These are phyloP conservation scores for Cordyceps farinosa DNA, from an alignment of 2,329 filamentous ascomycete genomes.

Conservation along the genomic window DNA sequence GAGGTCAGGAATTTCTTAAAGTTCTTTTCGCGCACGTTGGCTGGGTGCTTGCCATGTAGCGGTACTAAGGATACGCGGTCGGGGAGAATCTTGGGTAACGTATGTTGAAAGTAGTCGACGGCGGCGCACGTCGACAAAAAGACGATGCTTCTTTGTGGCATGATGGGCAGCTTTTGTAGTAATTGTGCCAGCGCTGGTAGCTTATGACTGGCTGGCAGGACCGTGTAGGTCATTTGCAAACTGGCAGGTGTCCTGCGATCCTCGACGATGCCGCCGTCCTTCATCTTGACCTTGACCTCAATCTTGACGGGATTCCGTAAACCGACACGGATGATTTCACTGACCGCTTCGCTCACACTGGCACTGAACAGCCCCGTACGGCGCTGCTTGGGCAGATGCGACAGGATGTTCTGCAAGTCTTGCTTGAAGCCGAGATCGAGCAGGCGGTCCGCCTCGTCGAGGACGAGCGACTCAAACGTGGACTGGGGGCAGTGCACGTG, in stretches of 20 bases:
- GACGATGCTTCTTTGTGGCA: constrained; percentile 80
- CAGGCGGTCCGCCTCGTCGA: constrained; percentile 91
- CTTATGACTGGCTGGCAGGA: constrained; percentile 74
- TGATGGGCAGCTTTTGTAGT: constrained; percentile 64
- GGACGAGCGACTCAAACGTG: constrained; percentile 84
- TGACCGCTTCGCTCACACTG: constrained; percentile 90
- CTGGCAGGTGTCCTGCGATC: constrained; percentile 89
- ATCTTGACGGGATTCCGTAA: constrained; percentile 93
- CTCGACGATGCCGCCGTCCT: constrained; percentile 62
- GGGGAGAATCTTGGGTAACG: constrained; percentile 71
- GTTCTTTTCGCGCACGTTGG: constrained; percentile 84
- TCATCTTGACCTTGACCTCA: constrained; percentile 81
- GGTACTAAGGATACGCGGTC: constrained; percentile 67
- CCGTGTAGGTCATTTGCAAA: constrained; percentile 84
- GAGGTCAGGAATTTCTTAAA: constrained; percentile 76
- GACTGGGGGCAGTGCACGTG: constrained; percentile 86
- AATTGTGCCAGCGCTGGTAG: constrained; percentile 70
- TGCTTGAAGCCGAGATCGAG: constrained; percentile 93
- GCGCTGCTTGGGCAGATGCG: constrained; percentile 83
- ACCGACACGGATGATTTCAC: constrained; percentile 87
- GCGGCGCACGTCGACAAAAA: constrained; percentile 93
- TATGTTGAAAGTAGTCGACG: constrained; percentile 87
- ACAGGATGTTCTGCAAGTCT: constrained; percentile 81
- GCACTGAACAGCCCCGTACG: constrained; percentile 93
- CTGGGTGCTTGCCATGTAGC: constrained; percentile 86